Percentiles rank a stretch among this genome's conserved stretches.
phyloP scores from a whole-genome alignment of 176 grass and related monocot genomes.

The Alopecurus myosuroides region DNA sequence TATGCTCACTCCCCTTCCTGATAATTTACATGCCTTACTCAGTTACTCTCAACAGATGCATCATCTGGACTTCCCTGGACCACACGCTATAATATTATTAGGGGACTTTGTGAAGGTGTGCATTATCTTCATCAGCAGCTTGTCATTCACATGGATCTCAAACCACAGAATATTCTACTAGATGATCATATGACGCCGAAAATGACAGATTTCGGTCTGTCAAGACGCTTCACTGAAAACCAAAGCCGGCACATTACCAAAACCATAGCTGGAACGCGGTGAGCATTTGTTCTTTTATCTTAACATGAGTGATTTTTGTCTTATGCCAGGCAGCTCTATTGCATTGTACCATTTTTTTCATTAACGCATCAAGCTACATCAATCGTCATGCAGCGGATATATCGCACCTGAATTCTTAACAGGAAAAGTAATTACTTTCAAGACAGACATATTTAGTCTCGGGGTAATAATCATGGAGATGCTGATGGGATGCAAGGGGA shows the following conservation, averaged over 20 bases:
- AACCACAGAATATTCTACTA: background rate
- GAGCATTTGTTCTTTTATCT: background rate
- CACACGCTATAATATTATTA: too few relatives aligned
- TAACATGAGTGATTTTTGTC: background rate
- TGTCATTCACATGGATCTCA: too few relatives aligned
- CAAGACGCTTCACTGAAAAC: background rate
- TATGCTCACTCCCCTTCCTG: too few relatives aligned
- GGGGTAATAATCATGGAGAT: background rate
- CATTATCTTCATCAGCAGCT: too few relatives aligned
- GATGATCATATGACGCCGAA: too few relatives aligned
- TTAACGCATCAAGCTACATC: background rate
- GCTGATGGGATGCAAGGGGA: background rate
- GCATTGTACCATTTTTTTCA: background rate
- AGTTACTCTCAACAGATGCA: too few relatives aligned
- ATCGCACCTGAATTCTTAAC: background rate
- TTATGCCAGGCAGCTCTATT: background rate
- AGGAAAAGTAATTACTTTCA: background rate
- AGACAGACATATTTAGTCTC: background rate
- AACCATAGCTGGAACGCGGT: background rate
- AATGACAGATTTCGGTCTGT: too few relatives aligned
- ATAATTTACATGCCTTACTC: too few relatives aligned
- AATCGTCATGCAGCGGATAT: background rate
- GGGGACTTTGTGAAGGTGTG: too few relatives aligned
- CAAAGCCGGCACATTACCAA: background rate
- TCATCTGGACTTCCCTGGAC: too few relatives aligned